Conservation (phyloP, 257 asterid species). For the Gynochthodes officinalis region DNA sequence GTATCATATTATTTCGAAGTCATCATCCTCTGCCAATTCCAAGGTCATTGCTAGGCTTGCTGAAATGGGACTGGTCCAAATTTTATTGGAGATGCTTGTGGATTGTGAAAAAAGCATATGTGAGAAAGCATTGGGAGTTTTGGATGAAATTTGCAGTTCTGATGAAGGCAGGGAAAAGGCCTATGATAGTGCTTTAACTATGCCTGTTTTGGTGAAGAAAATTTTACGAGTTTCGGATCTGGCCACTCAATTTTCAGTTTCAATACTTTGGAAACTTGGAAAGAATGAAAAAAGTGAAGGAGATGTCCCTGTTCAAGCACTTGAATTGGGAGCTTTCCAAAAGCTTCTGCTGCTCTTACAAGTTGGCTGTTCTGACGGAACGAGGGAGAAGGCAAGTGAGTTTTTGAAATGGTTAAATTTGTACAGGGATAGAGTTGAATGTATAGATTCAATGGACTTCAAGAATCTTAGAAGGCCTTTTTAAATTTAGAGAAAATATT, state of each 20-base stretch:
- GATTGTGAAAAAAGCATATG: constrained; percentile 43
- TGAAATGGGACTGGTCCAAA: constrained; percentile 35
- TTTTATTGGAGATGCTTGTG: constrained; percentile 37
- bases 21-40: neutral
- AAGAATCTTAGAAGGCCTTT: constrained; percentile 43
- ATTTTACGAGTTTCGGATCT: constrained; percentile 42
- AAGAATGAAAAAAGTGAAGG: constrained; percentile 14
- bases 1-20: constrained; percentile 28
- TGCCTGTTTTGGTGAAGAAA: constrained; percentile 55
- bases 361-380: constrained; percentile 40
- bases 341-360: constrained; percentile 48
- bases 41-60: constrained; percentile 16
- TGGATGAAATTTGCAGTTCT: constrained; percentile 41
- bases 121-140: constrained; percentile 52
- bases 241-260: constrained; percentile 49
- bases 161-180: constrained; percentile 40
- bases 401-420: constrained; percentile 44
- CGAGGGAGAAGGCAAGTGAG: constrained; percentile 47
- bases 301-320: constrained; percentile 31
- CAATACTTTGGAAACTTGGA: constrained; percentile 38
- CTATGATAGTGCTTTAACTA: constrained; percentile 29
- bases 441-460: constrained; percentile 49
- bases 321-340: constrained; percentile 51
- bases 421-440: constrained; percentile 31
- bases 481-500: constrained; percentile 10